Evolutionary conservation across 2,329 filamentous ascomycete species (phyloP).

Genomic region (Colletotrichum chrysophilum): DNA sequence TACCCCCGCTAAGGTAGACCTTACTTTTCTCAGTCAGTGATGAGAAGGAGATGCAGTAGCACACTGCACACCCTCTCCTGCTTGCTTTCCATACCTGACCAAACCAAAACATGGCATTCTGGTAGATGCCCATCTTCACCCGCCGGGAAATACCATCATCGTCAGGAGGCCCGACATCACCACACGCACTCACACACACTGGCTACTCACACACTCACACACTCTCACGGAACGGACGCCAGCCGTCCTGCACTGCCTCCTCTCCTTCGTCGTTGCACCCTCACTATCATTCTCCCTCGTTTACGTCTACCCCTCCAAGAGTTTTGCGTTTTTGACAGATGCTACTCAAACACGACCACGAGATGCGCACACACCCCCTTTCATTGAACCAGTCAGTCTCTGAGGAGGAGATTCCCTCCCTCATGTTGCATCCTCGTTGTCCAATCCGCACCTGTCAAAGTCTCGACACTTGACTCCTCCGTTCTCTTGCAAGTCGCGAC

Average conservation of each 20-base stretch:
- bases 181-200: background rate
- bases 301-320: background rate
- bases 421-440: background rate
- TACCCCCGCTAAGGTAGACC: background rate
- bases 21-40: background rate
- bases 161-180: background rate
- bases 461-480: background rate
- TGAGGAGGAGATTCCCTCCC: background rate
- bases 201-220: background rate
- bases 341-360: background rate
- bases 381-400: background rate
- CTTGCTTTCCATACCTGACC: background rate
- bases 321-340: background rate
- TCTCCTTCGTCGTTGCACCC: background rate
- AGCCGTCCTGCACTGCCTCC: constrained; percentile 13
- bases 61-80: background rate
- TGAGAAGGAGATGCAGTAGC: background rate
- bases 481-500: background rate
- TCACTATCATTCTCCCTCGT: background rate
- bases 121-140: constrained; percentile 9
- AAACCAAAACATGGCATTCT: constrained; percentile 18
- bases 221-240: background rate
- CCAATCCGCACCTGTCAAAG: background rate
- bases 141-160: constrained; percentile 14
- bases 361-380: background rate